Conservation (phyloP, 1,284 basidiomycete genomes). For the Malassezia psittaci region DNA sequence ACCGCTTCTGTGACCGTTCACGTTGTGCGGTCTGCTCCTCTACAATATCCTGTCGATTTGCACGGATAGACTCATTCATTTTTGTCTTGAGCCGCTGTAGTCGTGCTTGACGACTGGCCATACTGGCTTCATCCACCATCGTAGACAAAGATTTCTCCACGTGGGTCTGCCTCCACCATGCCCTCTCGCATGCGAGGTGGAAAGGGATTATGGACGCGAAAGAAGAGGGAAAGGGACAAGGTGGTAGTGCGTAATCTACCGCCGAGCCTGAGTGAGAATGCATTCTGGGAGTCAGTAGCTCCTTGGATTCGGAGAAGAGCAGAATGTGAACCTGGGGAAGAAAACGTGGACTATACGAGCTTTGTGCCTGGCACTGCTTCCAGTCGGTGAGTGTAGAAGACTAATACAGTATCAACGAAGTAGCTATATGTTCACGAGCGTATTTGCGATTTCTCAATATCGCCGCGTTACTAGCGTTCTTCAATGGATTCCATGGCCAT, state of each 20-base stretch:
- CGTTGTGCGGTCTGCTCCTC: constrained; percentile 24
- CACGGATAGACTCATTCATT: constrained; percentile 22
- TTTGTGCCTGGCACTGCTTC: constrained; percentile 20
- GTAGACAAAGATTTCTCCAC: not conserved
- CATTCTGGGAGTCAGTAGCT: constrained; percentile 85
- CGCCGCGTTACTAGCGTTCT: constrained; percentile 64
- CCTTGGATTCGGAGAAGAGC: constrained; percentile 57
- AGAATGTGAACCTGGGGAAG: no score
- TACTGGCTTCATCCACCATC: not conserved
- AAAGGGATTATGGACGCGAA: constrained; percentile 10
- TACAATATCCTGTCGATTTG: constrained; percentile 33
- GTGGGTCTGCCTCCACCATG: constrained; percentile 11
- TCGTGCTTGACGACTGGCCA: constrained; percentile 4
- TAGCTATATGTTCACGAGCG: constrained; percentile 50
- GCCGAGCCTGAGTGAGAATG: constrained; percentile 75
- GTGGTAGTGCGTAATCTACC: constrained; percentile 78
- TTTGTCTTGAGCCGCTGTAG: constrained; percentile 3
- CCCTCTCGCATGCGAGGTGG: constrained; percentile 4
- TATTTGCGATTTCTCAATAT: constrained; percentile 78
- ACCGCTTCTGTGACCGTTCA: constrained; percentile 18
- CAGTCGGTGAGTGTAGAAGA: not conserved
- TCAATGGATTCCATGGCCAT: constrained; percentile 80
- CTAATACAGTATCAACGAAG: constrained; percentile 3
- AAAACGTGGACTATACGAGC: constrained; percentile 23
- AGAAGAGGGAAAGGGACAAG: constrained; percentile 52